Percentiles rank a stretch among this genome's conserved stretches.
phyloP scores from a whole-genome alignment of 2,329 filamentous ascomycete species.

The Arthrobotrys entomopaga region DNA sequence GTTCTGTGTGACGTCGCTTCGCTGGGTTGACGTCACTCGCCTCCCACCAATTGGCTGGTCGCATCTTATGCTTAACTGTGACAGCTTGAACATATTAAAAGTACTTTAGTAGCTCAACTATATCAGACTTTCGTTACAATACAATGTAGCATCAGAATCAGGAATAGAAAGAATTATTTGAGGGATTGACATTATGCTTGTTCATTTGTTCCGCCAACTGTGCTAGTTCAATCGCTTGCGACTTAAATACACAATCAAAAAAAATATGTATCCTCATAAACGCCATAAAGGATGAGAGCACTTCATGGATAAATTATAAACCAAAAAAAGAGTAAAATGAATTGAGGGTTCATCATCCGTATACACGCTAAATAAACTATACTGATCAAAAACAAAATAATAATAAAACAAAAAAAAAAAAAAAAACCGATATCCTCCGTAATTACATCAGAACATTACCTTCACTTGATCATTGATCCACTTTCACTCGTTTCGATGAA shows the following conservation, averaged over 20 bases:
- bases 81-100: too few relatives aligned
- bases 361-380: conserved; percentile 10
- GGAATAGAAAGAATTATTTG: too few relatives aligned
- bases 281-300: too few relatives aligned
- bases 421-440: neutral
- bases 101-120: too few relatives aligned
- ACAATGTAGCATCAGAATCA: too few relatives aligned
- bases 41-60: neutral
- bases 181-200: too few relatives aligned
- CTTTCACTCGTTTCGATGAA: conserved; percentile 44
- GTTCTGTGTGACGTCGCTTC: conserved; percentile 33
- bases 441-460: conserved; percentile 1
- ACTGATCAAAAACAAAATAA: conserved; percentile 11
- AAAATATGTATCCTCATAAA: too few relatives aligned
- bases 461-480: conserved; percentile 18
- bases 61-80: too few relatives aligned
- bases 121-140: too few relatives aligned
- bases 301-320: neutral
- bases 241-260: too few relatives aligned
- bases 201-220: too few relatives aligned
- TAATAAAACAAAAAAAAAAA: neutral
- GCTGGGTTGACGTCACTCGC: neutral
- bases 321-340: neutral
- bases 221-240: too few relatives aligned
- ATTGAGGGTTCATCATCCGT: neutral